Evolutionary conservation across 148 eudicot species (phyloP).

Genomic region (Camellia granthamiana): DNA sequence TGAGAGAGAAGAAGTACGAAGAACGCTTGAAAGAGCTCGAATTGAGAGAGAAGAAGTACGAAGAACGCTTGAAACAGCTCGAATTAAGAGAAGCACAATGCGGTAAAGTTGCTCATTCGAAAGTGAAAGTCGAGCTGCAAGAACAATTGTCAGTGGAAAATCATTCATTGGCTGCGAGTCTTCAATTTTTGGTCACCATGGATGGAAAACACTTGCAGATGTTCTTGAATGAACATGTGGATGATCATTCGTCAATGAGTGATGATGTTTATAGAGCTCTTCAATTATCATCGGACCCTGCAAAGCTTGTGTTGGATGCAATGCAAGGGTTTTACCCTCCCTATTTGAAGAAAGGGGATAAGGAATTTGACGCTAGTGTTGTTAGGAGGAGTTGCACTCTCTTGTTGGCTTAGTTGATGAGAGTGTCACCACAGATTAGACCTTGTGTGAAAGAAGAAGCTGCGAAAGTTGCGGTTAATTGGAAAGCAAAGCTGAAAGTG

Average conservation of each 20-base stretch:
- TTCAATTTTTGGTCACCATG: slow-evolving; percentile 4
- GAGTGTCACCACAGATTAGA: slow-evolving; percentile 11
- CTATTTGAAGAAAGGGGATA: slow-evolving; percentile 4
- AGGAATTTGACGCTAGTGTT: neutral
- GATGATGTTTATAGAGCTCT: slow-evolving; percentile 11
- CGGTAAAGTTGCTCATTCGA: neutral
- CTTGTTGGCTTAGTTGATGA: slow-evolving; percentile 22
- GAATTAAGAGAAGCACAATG: neutral
- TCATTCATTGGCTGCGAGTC: neutral
- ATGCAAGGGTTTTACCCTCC: slow-evolving; percentile 13
- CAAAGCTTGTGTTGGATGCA: slow-evolving; percentile 28
- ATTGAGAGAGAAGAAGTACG: neutral
- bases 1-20: neutral
- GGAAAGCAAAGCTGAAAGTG: slow-evolving; percentile 10
- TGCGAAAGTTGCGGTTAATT: slow-evolving; percentile 11
- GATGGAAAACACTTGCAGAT: slow-evolving; percentile 12
- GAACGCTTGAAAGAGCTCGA: neutral
- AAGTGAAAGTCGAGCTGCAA: neutral
- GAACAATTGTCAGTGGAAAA: neutral
- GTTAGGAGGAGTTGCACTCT: slow-evolving; percentile 11
- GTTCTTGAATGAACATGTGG: slow-evolving; percentile 1
- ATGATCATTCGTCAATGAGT: slow-evolving; percentile 5
- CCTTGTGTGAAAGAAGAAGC: slow-evolving; percentile 13
- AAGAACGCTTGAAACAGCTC: neutral
- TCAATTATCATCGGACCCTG: slow-evolving; percentile 17